phyloP scores from a whole-genome alignment of 129 eudicot genomes.

The Centrapalus pauciflorus region DNA sequence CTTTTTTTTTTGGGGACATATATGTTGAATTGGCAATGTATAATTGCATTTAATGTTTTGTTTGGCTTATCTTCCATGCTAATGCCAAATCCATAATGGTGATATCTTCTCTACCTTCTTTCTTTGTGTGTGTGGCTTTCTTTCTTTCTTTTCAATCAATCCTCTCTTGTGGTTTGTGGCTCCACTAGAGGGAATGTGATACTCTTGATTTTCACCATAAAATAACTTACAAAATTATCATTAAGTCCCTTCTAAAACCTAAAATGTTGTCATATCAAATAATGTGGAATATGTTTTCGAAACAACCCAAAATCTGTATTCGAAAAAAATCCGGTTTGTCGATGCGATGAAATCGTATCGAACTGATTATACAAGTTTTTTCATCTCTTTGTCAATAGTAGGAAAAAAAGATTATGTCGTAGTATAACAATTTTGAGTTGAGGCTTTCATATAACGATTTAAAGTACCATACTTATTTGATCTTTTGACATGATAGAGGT shows the following conservation, averaged over 20 bases:
- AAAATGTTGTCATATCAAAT: conserved; percentile 8
- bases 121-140: conserved; percentile 35
- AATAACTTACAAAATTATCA: not conserved
- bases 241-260: not conserved
- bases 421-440: too few relatives aligned
- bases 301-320: not conserved
- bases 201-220: conserved; percentile 21
- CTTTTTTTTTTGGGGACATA: not conserved
- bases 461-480: too few relatives aligned
- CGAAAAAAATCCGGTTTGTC: not conserved
- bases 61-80: conserved; percentile 18
- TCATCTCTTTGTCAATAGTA: too few relatives aligned
- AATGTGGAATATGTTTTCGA: not conserved
- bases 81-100: conserved; percentile 18
- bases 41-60: conserved; percentile 9
- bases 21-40: not conserved
- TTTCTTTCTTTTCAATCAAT: conserved; percentile 33
- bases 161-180: conserved; percentile 17
- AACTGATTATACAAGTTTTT: too few relatives aligned
- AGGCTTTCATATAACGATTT: too few relatives aligned
- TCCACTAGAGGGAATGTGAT: conserved; percentile 29
- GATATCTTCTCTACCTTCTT: conserved; percentile 14
- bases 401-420: too few relatives aligned
- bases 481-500: too few relatives aligned
- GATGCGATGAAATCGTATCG: too few relatives aligned